These are phyloP conservation scores for Cocos nucifera DNA, from an alignment of 176 grass and related monocot species.

Conservation along the genomic window DNA sequence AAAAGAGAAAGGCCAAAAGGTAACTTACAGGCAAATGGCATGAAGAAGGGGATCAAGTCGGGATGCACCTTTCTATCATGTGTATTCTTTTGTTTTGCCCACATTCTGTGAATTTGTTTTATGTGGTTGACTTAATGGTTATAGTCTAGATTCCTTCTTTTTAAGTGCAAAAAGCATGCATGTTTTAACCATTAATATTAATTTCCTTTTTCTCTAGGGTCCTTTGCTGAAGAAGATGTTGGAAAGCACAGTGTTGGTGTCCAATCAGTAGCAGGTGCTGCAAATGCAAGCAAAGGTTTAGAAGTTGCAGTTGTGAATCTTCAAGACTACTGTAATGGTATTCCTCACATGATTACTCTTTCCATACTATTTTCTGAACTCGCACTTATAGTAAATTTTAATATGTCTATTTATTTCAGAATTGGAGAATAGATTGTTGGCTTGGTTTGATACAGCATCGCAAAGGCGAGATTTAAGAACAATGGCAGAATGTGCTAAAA, in stretches of 20 bases:
- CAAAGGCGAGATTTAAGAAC: slow-evolving; percentile 81
- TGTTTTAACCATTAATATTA: neutral
- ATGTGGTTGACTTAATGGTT: no score
- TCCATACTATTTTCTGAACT: no score
- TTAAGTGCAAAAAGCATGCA: no score
- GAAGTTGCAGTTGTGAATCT: slow-evolving; percentile 99
- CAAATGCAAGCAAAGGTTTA: slow-evolving; percentile 97
- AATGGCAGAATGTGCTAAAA: slow-evolving; percentile 98
- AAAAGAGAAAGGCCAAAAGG: no score
- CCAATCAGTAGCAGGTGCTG: slow-evolving; percentile 60
- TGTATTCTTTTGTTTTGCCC: no score
- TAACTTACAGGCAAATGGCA: no score
- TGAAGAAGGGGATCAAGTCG: no score
- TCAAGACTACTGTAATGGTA: slow-evolving; percentile 98
- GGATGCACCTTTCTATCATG: no score
- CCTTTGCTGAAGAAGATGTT: slow-evolving; percentile 94
- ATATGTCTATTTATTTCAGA: slow-evolving; percentile 41
- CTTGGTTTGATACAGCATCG: slow-evolving; percentile 92
- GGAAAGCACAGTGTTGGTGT: slow-evolving; percentile 66
- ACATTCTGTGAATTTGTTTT: no score
- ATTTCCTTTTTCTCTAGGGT: slow-evolving; percentile 36
- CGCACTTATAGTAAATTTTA: no score
- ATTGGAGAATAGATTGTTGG: slow-evolving; percentile 91
- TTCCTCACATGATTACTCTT: neutral
- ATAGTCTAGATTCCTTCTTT: no score